Conservation (phyloP, 179 eudicot genomes). For the Beta macrorhiza region DNA sequence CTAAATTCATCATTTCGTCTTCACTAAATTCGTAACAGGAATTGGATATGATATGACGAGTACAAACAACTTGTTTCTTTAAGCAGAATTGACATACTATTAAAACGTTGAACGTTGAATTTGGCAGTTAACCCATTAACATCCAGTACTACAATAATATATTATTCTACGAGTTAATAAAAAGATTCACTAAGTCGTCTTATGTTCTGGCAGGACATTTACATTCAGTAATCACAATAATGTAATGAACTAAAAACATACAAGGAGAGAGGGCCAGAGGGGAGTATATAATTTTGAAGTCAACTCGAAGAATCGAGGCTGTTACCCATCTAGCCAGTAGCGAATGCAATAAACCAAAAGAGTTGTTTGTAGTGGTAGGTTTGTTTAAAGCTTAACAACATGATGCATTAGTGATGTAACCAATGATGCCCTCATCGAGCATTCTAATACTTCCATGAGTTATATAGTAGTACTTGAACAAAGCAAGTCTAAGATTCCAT, state of each 20-base stretch:
- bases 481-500: too few relatives aligned
- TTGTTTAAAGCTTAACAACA: not conserved
- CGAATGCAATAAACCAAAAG: not conserved
- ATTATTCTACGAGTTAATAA: not conserved
- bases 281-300: not conserved
- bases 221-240: not conserved
- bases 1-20: too few relatives aligned
- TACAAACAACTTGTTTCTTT: not conserved
- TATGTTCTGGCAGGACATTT: not conserved
- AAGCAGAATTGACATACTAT: not conserved
- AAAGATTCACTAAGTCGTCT: not conserved
- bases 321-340: not conserved
- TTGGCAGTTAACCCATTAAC: not conserved
- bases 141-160: not conserved
- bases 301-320: not conserved
- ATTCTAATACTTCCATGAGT: not conserved
- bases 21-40: not conserved
- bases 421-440: not conserved
- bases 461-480: not conserved
- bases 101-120: not conserved
- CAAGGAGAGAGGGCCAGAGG: not conserved
- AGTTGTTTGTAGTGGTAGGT: not conserved
- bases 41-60: not conserved
- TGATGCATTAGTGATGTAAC: not conserved
- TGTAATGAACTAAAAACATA: not conserved